These are phyloP conservation scores for Carex cristatella DNA, from an alignment of 176 grass and related monocot genomes.

Conservation along the genomic window DNA sequence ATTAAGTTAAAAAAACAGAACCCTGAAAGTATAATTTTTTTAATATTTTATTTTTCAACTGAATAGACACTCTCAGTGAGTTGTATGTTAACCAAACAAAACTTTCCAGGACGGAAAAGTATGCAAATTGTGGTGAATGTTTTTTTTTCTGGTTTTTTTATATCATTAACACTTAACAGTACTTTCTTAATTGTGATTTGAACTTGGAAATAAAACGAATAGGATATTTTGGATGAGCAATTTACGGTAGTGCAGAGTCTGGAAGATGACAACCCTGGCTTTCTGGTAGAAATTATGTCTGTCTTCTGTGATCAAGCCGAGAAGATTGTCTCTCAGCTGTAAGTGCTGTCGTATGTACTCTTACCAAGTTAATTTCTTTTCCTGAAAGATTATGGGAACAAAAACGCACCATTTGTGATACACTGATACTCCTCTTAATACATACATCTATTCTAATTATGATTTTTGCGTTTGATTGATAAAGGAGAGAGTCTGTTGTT, in stretches of 20 bases:
- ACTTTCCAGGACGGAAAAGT: too few species aligned
- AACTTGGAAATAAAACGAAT: neutral
- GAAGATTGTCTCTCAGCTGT: conserved; percentile 45
- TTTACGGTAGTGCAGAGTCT: conserved; percentile 68
- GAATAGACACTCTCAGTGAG: too few species aligned
- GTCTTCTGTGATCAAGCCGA: conserved; percentile 61
- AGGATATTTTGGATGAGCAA: conserved; percentile 70
- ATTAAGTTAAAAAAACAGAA: too few species aligned
- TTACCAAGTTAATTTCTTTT: neutral
- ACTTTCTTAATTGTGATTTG: neutral
- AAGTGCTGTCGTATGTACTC: conserved; percentile 34
- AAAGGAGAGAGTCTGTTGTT: conserved; percentile 48
- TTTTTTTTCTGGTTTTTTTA: neutral
- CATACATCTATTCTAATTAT: neutral
- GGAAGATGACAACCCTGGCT: conserved; percentile 46
- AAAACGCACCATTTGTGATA: neutral
- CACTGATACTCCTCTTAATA: neutral
- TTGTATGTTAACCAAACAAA: too few species aligned
- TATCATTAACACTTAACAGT: neutral
- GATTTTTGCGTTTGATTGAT: neutral
- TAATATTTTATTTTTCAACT: too few species aligned
- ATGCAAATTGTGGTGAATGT: neutral
- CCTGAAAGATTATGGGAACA: too few species aligned
- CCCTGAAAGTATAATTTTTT: too few species aligned
- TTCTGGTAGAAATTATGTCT: conserved; percentile 55